Evolutionary conservation across 805 yeast genomes (phyloP).

Genomic region (Lipomyces sp.): DNA sequence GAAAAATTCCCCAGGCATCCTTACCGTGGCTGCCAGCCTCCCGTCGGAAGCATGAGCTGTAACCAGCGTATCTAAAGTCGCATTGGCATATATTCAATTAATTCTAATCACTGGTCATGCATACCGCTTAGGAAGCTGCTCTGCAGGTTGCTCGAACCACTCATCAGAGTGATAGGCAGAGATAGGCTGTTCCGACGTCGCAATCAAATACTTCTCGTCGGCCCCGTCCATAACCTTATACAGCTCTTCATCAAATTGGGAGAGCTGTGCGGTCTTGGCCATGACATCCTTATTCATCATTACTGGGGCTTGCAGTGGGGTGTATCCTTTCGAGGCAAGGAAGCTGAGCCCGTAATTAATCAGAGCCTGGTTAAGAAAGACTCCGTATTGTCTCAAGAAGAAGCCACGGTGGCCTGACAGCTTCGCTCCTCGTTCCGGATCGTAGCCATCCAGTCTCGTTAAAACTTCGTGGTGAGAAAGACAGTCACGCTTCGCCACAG

Average conservation of each 20-base stretch:
- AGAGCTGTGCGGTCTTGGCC: slow-evolving; percentile 99
- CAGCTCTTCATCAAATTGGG: slow-evolving; percentile 96
- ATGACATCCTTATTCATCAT: slow-evolving; percentile 99
- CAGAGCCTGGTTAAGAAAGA: slow-evolving; percentile 95
- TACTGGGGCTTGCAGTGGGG: slow-evolving; percentile 96
- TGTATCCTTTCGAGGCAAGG: slow-evolving; percentile 76
- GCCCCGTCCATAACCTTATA: slow-evolving; percentile 97
- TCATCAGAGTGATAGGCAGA: slow-evolving; percentile 96
- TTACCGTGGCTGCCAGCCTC: slow-evolving; percentile 99
- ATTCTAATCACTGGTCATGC: not conserved
- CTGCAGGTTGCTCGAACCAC: slow-evolving; percentile 97
- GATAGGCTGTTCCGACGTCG: slow-evolving; percentile 98
- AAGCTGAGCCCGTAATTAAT: slow-evolving; percentile 93
- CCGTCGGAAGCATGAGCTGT: slow-evolving; percentile 98
- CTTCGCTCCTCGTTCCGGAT: slow-evolving; percentile 98
- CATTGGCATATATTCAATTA: not conserved
- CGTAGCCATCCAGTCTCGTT: slow-evolving; percentile 94
- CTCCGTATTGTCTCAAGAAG: slow-evolving; percentile 93
- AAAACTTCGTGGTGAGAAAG: slow-evolving; percentile 95
- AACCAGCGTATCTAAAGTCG: slow-evolving; percentile 74
- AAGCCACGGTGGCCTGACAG: slow-evolving; percentile 98
- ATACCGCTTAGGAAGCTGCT: slow-evolving; percentile 89
- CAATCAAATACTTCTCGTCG: slow-evolving; percentile 96
- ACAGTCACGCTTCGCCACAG: slow-evolving; percentile 74
- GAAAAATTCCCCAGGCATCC: slow-evolving; percentile 99